Evolutionary conservation across 306 rosid species (phyloP).

Genomic region (Lagenaria siceraria): DNA sequence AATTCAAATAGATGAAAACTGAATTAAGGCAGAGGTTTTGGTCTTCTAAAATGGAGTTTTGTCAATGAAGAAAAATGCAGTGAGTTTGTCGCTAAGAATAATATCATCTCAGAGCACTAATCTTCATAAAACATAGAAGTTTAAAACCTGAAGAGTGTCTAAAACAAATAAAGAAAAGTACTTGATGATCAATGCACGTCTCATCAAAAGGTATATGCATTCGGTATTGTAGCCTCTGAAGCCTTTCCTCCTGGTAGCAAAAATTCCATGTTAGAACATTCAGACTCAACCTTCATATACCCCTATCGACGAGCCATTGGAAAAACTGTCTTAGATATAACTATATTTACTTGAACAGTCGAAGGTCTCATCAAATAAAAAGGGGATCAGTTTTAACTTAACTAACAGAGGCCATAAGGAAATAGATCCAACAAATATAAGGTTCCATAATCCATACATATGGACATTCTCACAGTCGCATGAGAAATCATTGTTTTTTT

Average conservation of each 20-base stretch:
- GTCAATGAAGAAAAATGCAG: neutral
- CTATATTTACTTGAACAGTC: neutral
- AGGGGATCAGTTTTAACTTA: neutral
- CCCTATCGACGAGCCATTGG: neutral
- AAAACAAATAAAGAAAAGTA: constrained; percentile 20
- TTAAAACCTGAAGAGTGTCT: neutral
- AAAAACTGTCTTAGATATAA: neutral
- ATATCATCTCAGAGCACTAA: neutral
- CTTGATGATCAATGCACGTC: constrained; percentile 67
- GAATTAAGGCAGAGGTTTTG: neutral
- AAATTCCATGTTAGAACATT: neutral
- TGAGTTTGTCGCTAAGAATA: neutral
- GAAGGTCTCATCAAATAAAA: neutral
- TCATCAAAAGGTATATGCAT: constrained; percentile 66
- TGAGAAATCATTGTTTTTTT: neutral
- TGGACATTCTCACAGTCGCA: neutral
- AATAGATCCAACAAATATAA: neutral
- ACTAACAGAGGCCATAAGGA: neutral
- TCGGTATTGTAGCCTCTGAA: constrained; percentile 73
- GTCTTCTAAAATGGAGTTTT: neutral
- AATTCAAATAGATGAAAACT: neutral
- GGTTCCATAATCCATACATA: neutral
- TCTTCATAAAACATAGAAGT: neutral
- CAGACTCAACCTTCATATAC: neutral
- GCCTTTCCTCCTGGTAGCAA: constrained; percentile 55